Conservation (phyloP, 306 rosid species). For the Trifolium subterraneum region DNA sequence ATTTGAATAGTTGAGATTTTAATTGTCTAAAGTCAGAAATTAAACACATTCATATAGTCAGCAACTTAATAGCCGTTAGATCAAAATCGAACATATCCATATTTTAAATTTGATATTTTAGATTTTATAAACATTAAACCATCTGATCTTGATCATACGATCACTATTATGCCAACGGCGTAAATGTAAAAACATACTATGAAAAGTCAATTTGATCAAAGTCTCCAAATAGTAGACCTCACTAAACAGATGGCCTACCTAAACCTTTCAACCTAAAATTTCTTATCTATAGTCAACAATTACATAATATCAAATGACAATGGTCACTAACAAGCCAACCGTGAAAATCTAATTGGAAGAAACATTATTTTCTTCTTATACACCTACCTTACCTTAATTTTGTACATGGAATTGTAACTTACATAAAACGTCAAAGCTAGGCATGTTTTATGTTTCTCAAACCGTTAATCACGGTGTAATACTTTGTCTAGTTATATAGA, state of each 20-base stretch:
- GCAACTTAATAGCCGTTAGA: no score
- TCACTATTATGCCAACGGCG: neutral
- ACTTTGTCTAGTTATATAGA: constrained; percentile 11
- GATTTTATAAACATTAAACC: no score
- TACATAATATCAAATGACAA: constrained; percentile 8
- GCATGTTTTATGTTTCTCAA: constrained; percentile 9
- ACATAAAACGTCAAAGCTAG: constrained; percentile 41
- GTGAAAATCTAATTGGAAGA: constrained; percentile 39
- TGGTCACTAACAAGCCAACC: constrained; percentile 26
- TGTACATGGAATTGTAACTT: constrained; percentile 48
- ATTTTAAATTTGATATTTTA: no score
- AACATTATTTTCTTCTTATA: constrained; percentile 1
- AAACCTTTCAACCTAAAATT: neutral
- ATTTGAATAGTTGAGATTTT: neutral
- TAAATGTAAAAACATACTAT: neutral
- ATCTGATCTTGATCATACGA: no score
- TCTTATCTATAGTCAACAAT: constrained; percentile 26
- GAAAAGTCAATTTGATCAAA: neutral
- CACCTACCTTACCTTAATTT: constrained; percentile 46
- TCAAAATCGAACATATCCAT: neutral
- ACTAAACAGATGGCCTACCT: constrained; percentile 43
- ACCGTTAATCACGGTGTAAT: constrained; percentile 49
- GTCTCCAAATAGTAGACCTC: neutral
- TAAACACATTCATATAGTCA: neutral
- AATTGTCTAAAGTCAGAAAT: neutral